These are phyloP conservation scores for Phytophthora constricta DNA, from an alignment of 352 stramenopile species.

Conservation along the genomic window DNA sequence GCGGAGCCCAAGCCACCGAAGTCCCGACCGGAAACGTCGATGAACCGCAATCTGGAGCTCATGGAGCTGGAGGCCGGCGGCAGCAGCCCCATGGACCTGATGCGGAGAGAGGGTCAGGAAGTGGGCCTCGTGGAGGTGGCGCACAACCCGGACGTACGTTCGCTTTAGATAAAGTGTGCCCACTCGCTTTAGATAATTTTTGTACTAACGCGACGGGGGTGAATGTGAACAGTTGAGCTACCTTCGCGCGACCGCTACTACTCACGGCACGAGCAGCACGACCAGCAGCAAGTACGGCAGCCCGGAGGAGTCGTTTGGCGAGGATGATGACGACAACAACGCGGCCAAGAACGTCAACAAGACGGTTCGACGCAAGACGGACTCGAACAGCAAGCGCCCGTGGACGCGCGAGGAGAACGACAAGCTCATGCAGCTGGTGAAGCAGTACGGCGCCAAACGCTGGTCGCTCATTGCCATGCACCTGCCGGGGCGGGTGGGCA, in stretches of 20 bases:
- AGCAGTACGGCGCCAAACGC: conserved; percentile 89
- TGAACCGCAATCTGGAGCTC: conserved; percentile 84
- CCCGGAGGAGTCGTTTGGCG: conserved; percentile 64
- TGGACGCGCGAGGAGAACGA: conserved; percentile 91
- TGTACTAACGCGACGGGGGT: not conserved
- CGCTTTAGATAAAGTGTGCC: not conserved
- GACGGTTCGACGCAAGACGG: conserved; percentile 53
- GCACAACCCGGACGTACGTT: conserved; percentile 41
- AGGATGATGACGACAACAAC: conserved; percentile 77
- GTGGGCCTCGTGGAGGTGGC: conserved; percentile 43
- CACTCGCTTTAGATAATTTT: not conserved
- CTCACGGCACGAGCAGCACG: conserved; percentile 30
- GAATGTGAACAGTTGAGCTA: conserved; percentile 37
- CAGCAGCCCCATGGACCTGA: not conserved
- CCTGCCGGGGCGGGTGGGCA: conserved; percentile 85
- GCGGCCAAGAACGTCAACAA: conserved; percentile 24
- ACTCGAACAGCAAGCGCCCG: conserved; percentile 87
- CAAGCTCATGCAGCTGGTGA: conserved; percentile 88
- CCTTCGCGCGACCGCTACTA: conserved; percentile 29
- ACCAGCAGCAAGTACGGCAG: conserved; percentile 48
- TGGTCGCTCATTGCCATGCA: conserved; percentile 92
- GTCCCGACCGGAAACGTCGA: conserved; percentile 23
- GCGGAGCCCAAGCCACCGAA: conserved; percentile 29
- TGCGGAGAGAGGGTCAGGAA: conserved; percentile 44
- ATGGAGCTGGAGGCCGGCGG: conserved; percentile 47